Base-by-base conservation (phyloP, 2,329 filamentous ascomycete genomes). In the Colletotrichum higginsianum region DNA sequence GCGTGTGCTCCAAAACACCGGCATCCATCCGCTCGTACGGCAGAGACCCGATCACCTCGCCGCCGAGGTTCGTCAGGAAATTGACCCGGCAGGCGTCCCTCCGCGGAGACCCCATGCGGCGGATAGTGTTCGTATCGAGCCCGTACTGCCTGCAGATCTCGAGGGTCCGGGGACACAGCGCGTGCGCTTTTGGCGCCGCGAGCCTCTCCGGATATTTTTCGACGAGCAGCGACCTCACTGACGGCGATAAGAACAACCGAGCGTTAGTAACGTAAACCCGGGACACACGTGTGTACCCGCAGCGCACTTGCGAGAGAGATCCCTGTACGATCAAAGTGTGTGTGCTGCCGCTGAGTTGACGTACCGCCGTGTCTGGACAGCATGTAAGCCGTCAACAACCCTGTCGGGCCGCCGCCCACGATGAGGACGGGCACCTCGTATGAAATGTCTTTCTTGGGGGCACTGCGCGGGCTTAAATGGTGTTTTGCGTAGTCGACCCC, bases 341-440 rank as follows among this genome's bases (percentile, higher is more conserved):
- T n/a, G 21, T 13, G 44, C 18, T 18, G 23, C 16, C 49, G 49
- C 56, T 57, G 66, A 42, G 30, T 44, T n/a, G 11, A 72, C 67
- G 16, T 61, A 70, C 70, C 70, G 13, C 70, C 66, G 56, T 73
- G 70, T 21, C 57, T 68, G 26, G 65, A 71, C 7, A 82, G 74
- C 67, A 83, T 76, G 63, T 78, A 79, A 4, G 80, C 79, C 5
- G 79, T 75, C 2, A 82, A 72, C 11, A 83, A 74, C n/a, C 81
- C 81, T 23, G 77, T 79, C 26, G 80, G 79, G 2, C 81, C 80
- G 5, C 80, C 81, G 26, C 80, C 80, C 44, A 81, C 74, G 46
- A 82, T 80, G 12, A 83, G 74, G n/a, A 82, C 79, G 21, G 79
- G 78, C 8, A 81, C 75, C 15, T 79, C 73, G 35, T 71, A 38